A percentile compares a stretch with the other conserved stretches of the same genome.
Conservation (phyloP, 2,329 filamentous ascomycete genomes). For the Stagonosporopsis rhizophila region DNA sequence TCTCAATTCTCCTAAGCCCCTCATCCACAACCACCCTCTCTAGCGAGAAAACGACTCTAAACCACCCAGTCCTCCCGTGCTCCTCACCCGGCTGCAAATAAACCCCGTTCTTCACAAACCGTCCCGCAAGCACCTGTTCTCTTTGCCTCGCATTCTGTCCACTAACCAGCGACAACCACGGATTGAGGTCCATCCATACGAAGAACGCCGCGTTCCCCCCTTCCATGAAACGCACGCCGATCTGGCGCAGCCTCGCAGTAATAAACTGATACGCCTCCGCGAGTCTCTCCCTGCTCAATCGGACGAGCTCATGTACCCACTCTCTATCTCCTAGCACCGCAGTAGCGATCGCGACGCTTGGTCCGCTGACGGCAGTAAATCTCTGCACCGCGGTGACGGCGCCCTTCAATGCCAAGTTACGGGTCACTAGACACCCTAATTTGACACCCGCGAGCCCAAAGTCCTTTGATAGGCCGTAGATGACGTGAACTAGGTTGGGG, state of each 20-base stretch:
- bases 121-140: conserved; percentile 38
- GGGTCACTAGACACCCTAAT: conserved; percentile 28
- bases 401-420: conserved; percentile 25
- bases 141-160: conserved; percentile 17
- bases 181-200: conserved; percentile 59
- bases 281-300: neutral
- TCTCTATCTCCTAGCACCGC: conserved; percentile 29
- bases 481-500: conserved; percentile 58
- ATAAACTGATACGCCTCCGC: neutral
- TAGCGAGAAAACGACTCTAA: conserved; percentile 52
- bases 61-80: conserved; percentile 53
- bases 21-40: conserved; percentile 46
- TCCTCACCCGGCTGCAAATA: conserved; percentile 37
- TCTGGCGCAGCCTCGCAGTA: conserved; percentile 38
- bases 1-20: conserved; percentile 31
- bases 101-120: conserved; percentile 24
- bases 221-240: conserved; percentile 56
- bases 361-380: conserved; percentile 29
- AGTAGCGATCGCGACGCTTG: conserved; percentile 25
- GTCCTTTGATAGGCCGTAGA: conserved; percentile 54
- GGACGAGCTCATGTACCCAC: conserved; percentile 23
- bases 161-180: conserved; percentile 18
- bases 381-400: conserved; percentile 46
- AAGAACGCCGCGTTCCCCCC: conserved; percentile 65
- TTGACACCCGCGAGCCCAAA: conserved; percentile 62